Base-by-base conservation (phyloP, 1,139 yeast species). In the Yamadazyma trypodendri region DNA sequence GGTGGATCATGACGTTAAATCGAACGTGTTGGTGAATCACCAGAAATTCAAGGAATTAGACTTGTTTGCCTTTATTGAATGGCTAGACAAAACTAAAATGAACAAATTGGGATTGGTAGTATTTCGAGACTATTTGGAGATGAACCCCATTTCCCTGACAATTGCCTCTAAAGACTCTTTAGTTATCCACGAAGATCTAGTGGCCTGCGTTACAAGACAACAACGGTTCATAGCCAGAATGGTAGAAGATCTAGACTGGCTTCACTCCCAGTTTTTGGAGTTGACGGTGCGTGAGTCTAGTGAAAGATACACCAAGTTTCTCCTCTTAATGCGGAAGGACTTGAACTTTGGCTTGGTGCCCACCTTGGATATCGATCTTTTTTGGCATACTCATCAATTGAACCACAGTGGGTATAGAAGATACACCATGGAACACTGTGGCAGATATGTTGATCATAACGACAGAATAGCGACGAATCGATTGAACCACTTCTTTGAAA, bases 311-410 rank as follows among this genome's bases (percentile, higher is more conserved):
- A 32, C 40, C 3, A 46, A 60, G 16, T 67, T 63, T 39, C 50
- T 62, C 34, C 6, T n/a, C 16, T 12, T 29, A 11, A 13, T 18
- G 10, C 13, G 5, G 22, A 14, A 16, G 21, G 15, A 24, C 28
- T 12, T 12, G 15, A 31, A 35, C 12, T 35, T 24, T 10, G 42
- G 52, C 36, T 46, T 58, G 20, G 64, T 67, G 1, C 72, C 73
- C 0, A 63, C 72, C 1, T 48, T 66, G 36, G 72, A 67, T 38
- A 58, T 67, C 20, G 72, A 66, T 40, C 48, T 67, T 28, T 50
- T 61, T 1, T 67, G 73, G 72, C 71, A 63, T 39, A 65, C 72
- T 6, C 71, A 67, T 41, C 69, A 61, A 41, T 48, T 67, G 22
- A 46, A 54, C 3, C 53, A 58, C 31, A 37, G 32, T n/a, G 46